phyloP scores from a whole-genome alignment of 208 protist species.

The Histomonas meleagridis region DNA sequence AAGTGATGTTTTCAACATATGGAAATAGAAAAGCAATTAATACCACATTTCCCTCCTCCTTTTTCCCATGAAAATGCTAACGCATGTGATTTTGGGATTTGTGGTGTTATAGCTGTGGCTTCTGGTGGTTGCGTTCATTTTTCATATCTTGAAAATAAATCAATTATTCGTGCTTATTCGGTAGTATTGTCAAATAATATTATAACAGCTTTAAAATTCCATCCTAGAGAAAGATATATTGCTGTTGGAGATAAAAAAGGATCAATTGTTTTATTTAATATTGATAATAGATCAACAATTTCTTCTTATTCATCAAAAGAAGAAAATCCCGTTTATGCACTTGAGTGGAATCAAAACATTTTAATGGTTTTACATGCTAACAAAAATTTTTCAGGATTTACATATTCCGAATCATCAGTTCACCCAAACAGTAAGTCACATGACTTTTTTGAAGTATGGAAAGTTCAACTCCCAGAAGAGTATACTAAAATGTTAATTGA shows the following conservation, averaged over 20 bases:
- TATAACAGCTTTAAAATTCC: not conserved
- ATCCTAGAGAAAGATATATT: not conserved
- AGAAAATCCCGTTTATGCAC: not conserved
- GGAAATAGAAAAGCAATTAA: too few species aligned
- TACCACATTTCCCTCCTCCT: not conserved
- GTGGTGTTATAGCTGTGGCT: not conserved
- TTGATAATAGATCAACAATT: not conserved
- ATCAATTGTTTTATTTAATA: not conserved
- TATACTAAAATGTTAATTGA: not conserved
- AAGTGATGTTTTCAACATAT: too few species aligned
- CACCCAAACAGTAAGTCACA: too few species aligned
- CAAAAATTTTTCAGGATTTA: not conserved
- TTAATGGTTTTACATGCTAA: not conserved
- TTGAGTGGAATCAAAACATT: not conserved
- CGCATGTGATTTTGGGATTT: not conserved
- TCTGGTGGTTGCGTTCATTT: not conserved
- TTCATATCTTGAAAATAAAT: not conserved
- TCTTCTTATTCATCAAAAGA: not conserved
- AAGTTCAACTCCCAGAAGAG: not conserved
- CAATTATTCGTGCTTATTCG: not conserved
- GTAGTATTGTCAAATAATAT: not conserved
- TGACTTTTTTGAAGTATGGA: too few species aligned
- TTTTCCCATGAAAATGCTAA: not conserved
- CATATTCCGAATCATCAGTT: too few species aligned
- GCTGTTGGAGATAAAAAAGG: not conserved